A percentile compares a stretch with the other conserved stretches of the same genome.
Evolutionary conservation across 2,329 filamentous ascomycete species (phyloP).

Genomic region (Fusarium torreyae): DNA sequence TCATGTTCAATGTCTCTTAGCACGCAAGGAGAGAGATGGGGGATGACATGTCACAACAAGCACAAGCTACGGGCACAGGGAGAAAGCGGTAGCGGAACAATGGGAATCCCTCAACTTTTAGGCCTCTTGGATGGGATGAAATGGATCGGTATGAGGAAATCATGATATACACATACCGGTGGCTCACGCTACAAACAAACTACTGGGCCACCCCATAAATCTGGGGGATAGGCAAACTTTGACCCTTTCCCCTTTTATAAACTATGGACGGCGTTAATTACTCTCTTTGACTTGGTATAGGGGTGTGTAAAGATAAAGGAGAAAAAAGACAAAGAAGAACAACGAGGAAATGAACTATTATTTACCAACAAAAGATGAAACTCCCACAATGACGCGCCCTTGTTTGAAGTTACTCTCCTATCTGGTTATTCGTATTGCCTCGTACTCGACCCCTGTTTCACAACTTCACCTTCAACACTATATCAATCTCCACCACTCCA

Average conservation of each 20-base stretch:
- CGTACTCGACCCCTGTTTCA: slow-evolving; percentile 19
- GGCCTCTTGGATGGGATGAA: slow-evolving; percentile 28
- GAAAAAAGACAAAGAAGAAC: not conserved
- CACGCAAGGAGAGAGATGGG: slow-evolving; percentile 15
- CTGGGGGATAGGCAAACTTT: slow-evolving; percentile 10
- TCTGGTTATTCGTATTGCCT: slow-evolving; percentile 7
- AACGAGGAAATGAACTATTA: slow-evolving; percentile 32
- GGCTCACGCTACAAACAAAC: slow-evolving; percentile 38
- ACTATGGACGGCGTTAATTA: not conserved
- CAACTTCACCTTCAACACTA: not conserved
- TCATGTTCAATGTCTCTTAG: slow-evolving; percentile 6
- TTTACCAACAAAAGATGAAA: slow-evolving; percentile 8
- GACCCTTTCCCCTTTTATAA: not conserved
- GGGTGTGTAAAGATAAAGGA: not conserved
- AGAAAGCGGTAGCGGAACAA: slow-evolving; percentile 1
- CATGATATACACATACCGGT: slow-evolving; percentile 46
- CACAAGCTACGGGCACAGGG: not conserved
- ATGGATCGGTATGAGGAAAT: slow-evolving; percentile 40
- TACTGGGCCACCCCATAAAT: slow-evolving; percentile 23
- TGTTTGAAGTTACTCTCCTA: slow-evolving; percentile 8
- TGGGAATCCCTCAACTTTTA: slow-evolving; percentile 7
- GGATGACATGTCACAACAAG: not conserved
- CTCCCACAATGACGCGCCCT: slow-evolving; percentile 1
- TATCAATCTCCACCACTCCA: slow-evolving; percentile 22
- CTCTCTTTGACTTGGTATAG: not conserved